Evolutionary conservation across 2,329 filamentous ascomycete genomes (phyloP).

Genomic region (Drechmeria coniospora): DNA sequence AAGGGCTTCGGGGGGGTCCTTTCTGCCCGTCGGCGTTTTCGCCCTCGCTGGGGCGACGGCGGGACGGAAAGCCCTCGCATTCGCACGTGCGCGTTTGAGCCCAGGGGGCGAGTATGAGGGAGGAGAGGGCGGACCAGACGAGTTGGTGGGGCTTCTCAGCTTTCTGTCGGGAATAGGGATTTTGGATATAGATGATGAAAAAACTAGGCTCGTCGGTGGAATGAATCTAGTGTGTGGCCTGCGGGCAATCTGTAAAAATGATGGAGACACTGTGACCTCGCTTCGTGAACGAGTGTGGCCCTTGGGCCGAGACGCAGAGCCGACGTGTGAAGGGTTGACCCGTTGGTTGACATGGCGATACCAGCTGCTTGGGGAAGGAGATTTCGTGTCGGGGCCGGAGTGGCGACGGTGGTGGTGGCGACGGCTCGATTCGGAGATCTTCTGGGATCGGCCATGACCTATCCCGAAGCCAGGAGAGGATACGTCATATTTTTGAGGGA

Average conservation of each 20-base stretch:
- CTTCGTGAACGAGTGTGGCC: conserved; percentile 40
- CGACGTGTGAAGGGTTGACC: conserved; percentile 7
- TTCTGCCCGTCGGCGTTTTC: conserved; percentile 31
- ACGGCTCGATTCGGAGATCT: conserved; percentile 55
- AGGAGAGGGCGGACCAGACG: conserved; percentile 34
- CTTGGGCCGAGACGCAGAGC: conserved; percentile 11
- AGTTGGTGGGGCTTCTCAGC: conserved; percentile 26
- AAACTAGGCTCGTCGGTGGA: conserved; percentile 9
- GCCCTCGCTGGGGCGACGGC: conserved; percentile 21
- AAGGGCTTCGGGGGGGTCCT: no score
- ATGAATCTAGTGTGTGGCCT: conserved; percentile 15
- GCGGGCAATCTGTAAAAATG: conserved; percentile 14
- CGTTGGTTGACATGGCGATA: conserved; percentile 28
- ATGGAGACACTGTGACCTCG: conserved; percentile 33
- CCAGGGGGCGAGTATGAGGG: conserved; percentile 41
- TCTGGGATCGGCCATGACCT: conserved; percentile 32
- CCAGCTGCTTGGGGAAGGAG: conserved; percentile 52
- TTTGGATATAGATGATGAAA: conserved; percentile 21
- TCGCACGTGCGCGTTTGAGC: conserved; percentile 24
- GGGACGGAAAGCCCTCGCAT: conserved; percentile 23
- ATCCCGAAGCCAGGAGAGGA: conserved; percentile 46
- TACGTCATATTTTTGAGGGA: conserved; percentile 39
- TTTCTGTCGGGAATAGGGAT: conserved; percentile 32
- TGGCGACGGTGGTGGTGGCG: conserved; percentile 40
- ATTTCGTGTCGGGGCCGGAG: conserved; percentile 41